Base-by-base conservation (phyloP, 139 green algal species). In the Volvox reticuliferus region DNA sequence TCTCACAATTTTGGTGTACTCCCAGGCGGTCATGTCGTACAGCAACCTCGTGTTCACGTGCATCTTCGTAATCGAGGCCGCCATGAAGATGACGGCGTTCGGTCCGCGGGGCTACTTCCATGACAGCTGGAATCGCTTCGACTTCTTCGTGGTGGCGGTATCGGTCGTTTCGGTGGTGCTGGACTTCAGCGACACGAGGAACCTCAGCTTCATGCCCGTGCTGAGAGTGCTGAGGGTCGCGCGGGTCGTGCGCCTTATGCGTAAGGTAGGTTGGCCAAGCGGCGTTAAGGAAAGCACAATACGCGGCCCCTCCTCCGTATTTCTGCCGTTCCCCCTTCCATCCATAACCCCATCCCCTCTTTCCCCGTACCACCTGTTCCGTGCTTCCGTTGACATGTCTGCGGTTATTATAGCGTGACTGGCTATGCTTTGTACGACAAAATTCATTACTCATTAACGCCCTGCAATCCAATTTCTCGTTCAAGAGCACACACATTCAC, bases 211-310 rank as follows among this genome's bases (percentile, higher is more conserved):
- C 79, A 80, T 97, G 77, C 93, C 93, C 22, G 90, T 97, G 36
- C 91, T 97, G 75, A 90, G 97, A 3, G 91, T 97, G 24, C 93
- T 98, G 73, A 91, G 95, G 13, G 93, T 98, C 33, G 37, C 89
- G 3, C 79, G 91, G 12, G 36, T 93, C 55, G 26, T 91, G 22
- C 89, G 89, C 44, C 69, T 93, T 33, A 75, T 93, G 24, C 65
- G 65, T 2, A 73, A 12, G 65, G 65, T 73, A 28, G 24, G 65
- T 28, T 73, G 44, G 9, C 44, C 44, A 55, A n/a, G n/a, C n/a
- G n/a, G n/a, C n/a, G n/a, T n/a, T n/a, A n/a, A n/a, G n/a, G n/a
- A n/a, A n/a, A n/a, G n/a, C n/a, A n/a, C n/a, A n/a, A n/a, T n/a
- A n/a, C n/a, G n/a, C n/a, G n/a, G n/a, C n/a, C n/a, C n/a, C n/a